Evolutionary conservation across 108 stramenopile species (phyloP), one percentile per base, ranked within the genome.

Genomic region (Cyclotella distinguenda): DNA sequence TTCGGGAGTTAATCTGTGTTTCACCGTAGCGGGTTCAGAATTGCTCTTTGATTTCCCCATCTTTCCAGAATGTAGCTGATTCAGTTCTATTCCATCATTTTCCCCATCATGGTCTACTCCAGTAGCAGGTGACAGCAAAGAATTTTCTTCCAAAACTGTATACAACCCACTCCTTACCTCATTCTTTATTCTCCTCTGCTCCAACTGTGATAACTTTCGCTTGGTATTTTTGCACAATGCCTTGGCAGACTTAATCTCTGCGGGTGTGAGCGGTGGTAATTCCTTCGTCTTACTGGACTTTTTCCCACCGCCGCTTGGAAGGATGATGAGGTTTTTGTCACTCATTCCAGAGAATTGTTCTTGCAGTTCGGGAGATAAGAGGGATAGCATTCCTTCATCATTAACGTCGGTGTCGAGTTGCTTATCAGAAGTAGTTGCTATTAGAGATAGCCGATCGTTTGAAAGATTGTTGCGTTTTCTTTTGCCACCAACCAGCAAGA

Each of bases 171-270:
- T 58, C 23, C 93, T 68, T 34, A 66, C 42, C 35, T 87, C 74
- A 74, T 94, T 91, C 76, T 85, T 81, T 30, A 56, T 69, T 26
- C 62, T 73, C 64, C 90, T 70, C 9, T 77, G 48, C 45, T 82
- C 80, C 70, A 90, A 52, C 76, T 89, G 88, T 44, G 80, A 70
- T 25, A 90, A 58, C 61, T 94, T 94, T 13, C 85, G 72, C 12
- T 64, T 56, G 18, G 82, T 78, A 56, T 89, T 84, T 60, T 89
- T 91, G 46, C 87, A 84, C 43, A 79, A 47, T 22, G 64, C 26
- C 60, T 82, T 87, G 22, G 93, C 93, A 18, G 85, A 70, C 45
- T 70, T 67, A 51, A 91, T 84, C 63, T 94, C 93, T 49, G 78
- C 38, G 0, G 86, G 86, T 18, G 89, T 88, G 27, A 94, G 62